Evolutionary conservation across 1,284 basidiomycete species (phyloP), one percentile per base, ranked within the genome.

Genomic region (Gymnopus androsaceus): DNA sequence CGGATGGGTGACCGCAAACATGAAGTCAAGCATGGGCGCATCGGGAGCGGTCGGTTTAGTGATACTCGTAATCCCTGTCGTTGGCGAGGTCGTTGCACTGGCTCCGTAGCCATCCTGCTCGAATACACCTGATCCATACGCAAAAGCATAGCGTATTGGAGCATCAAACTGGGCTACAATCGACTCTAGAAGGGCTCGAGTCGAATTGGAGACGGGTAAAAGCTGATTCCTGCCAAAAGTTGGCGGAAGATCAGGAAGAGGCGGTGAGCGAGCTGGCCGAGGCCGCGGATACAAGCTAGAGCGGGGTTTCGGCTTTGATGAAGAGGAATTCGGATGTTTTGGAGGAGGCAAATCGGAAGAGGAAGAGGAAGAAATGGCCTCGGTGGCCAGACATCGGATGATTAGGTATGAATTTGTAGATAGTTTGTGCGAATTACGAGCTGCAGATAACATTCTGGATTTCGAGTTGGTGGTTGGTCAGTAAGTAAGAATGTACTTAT

Each of bases 101-200:
- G 68, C 64, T 56, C 53, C 58, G 63, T 93, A 94, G 1, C 90
- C 91, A 54, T 87, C 85, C 71, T 95, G 94, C 63, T 89, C 86
- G 64, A 96, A 96, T 1, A 96, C 93, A 0, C 94, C 94, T 0
- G 90, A 93, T n/a, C 94, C 94, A 69, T 97, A 97, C 0, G 94
- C 94, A 67, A 95, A 94, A 0, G 94, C 94, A 73, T 95, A 95
- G 23, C 93, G 85, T 37, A 95, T 89, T 8, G 94, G 94, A 0
- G 92, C 89, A 49, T 90, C 79, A 66, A 96, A 96, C 56, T 84
- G 78, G 23, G 75, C 72, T 45, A 94, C 85, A 57, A 94, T 87
- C 54, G 78, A 77, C 67, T 92, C 88, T 19, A 94, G 78, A n/a
- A 93, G 76, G 3, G 84, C 83, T 15, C 90, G 81, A 3, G 89